Evolutionary conservation across 164 flowering plant species (phyloP), one percentile per base, ranked within the genome.

Genomic region (Nymphaea thermarum): DNA sequence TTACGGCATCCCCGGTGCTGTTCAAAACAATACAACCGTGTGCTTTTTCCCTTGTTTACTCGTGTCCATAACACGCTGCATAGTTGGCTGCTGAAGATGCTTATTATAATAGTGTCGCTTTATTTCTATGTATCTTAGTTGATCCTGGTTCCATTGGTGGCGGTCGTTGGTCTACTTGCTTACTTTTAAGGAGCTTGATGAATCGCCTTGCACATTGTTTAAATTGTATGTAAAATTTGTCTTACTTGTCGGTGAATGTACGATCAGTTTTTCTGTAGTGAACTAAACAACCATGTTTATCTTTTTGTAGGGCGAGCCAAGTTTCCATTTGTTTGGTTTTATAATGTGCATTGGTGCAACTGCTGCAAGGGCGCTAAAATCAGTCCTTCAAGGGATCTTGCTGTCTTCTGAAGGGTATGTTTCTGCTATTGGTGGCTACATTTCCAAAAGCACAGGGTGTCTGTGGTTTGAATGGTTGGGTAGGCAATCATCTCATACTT

Each of bases 261-360:
- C 36, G n/a, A 25, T 25, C 36, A 25, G 60, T 10, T 55, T 55
- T 55, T 10, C 16, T 16, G 16, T 55, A 16, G 60, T 55, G 60
- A 55, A 55, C 10, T 62, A 17, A 17, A 8, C 12, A 4, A 17
- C 42, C n/a, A 10, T 62, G 7, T 62, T 62, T 62, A 17, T 55
- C 60, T 10, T 62, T 17, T 42, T 70, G 63, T 25, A 75, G 77
- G 77, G 77, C 15, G 77, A 75, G 61, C 77, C 77, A 42, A 75
- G 74, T 51, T 71, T 75, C 67, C 74, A 75, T 62, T 64, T 75
- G 11, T 71, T 71, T 43, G 77, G 77, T 11, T 74, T 71, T 61
- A 71, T 74, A 53, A 67, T 74, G 68, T 74, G 77, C 15, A 16
- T 74, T 60, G 74, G 68, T 14, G 77, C 74, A n/a, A 75, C 77